These are phyloP conservation scores for Aurantiochytrium sp. DNA, from an alignment of 108 stramenopile genomes.

Conservation along the genomic window DNA sequence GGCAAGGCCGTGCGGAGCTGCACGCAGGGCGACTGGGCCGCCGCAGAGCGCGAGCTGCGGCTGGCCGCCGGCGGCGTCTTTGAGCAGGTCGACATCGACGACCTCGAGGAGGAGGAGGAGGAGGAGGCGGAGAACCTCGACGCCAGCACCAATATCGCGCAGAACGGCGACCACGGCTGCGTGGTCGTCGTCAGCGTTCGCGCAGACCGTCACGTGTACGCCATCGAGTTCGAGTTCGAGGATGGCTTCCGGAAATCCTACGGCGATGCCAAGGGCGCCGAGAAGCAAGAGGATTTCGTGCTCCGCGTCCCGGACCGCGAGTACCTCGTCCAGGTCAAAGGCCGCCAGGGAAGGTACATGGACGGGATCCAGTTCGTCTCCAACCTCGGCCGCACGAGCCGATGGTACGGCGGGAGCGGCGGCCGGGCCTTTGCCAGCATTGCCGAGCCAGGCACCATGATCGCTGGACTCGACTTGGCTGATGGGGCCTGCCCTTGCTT, in stretches of 20 bases:
- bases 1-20: too few relatives aligned
- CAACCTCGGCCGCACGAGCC: background rate
- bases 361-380: background rate
- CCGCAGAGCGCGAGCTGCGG: too few relatives aligned
- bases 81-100: too few relatives aligned
- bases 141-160: background rate
- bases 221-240: background rate
- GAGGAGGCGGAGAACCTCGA: background rate
- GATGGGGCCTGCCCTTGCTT: background rate
- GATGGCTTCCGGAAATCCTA: background rate
- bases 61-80: too few relatives aligned
- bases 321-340: background rate
- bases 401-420: slow-evolving; percentile 14
- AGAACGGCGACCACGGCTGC: background rate
- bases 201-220: background rate
- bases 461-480: background rate
- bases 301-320: background rate
- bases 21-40: too few relatives aligned
- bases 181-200: background rate
- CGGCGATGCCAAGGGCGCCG: background rate
- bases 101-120: too few relatives aligned
- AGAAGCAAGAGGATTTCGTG: background rate
- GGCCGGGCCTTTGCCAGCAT: background rate
- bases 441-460: background rate
- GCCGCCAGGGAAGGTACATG: background rate